Conservation (phyloP, 768 basidiomycete species). For the Macrolepiota albuminosa region DNA sequence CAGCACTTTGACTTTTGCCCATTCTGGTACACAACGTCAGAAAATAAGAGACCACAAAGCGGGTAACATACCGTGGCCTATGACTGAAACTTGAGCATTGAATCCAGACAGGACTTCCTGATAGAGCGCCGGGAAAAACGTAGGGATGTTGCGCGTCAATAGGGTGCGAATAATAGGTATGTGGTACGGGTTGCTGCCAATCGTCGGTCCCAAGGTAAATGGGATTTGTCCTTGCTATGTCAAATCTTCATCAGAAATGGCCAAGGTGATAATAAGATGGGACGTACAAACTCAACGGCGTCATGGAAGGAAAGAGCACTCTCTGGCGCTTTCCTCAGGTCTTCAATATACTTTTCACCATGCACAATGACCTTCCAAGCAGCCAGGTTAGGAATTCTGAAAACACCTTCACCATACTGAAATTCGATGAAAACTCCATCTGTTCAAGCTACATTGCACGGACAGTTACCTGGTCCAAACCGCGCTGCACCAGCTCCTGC, state of each 20-base stretch:
- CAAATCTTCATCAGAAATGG: no score
- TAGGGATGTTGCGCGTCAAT: not conserved
- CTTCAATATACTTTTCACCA: slow-evolving; percentile 26
- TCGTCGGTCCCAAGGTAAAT: not conserved
- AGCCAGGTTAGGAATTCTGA: not conserved
- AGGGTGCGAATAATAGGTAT: not conserved
- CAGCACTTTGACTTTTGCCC: slow-evolving; percentile 19
- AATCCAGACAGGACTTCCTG: not conserved
- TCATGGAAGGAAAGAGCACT: not conserved
- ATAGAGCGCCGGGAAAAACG: not conserved
- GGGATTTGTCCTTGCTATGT: not conserved
- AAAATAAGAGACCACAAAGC: not conserved
- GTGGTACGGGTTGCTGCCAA: not conserved
- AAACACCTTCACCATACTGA: slow-evolving; percentile 21
- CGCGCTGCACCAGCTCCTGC: slow-evolving; percentile 19
- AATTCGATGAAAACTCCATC: not conserved
- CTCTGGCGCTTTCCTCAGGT: not conserved
- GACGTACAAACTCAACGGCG: not conserved
- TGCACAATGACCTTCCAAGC: slow-evolving; percentile 36
- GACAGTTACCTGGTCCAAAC: slow-evolving; percentile 19
- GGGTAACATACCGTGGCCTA: not conserved
- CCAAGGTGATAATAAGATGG: no score
- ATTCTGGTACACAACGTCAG: slow-evolving; percentile 11
- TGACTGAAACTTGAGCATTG: not conserved
- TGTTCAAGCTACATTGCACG: not conserved